Conservation (phyloP, 257 asterid genomes). For the Lycium ferocissimum region DNA sequence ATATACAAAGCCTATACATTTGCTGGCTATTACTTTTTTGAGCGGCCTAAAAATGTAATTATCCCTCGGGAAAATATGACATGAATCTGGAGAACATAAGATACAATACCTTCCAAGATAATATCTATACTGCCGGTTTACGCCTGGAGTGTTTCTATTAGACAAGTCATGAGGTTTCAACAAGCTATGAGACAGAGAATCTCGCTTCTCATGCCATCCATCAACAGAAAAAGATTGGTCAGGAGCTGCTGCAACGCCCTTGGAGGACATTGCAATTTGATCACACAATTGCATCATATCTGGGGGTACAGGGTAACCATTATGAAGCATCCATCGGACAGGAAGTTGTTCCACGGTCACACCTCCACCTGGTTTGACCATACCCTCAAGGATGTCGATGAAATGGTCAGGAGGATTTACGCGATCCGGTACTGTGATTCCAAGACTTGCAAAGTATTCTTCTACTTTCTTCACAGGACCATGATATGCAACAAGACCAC, state of each 20-base stretch:
- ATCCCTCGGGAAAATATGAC: background rate
- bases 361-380: conserved; percentile 65
- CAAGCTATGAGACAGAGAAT: conserved; percentile 46
- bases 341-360: conserved; percentile 85
- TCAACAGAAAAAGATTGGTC: conserved; percentile 48
- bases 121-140: conserved; percentile 74
- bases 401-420: conserved; percentile 92
- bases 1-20: no score
- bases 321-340: conserved; percentile 98
- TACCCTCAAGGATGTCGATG: conserved; percentile 94
- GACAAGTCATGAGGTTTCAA: conserved; percentile 62
- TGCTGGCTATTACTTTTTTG: no score
- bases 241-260: conserved; percentile 51
- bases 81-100: conserved; percentile 18
- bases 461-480: conserved; percentile 94
- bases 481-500: conserved; percentile 87
- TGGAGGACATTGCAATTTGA: conserved; percentile 71
- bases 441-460: conserved; percentile 77
- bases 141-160: conserved; percentile 70
- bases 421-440: conserved; percentile 81
- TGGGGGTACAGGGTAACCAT: conserved; percentile 90
- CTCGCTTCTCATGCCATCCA: conserved; percentile 51
- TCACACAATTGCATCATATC: conserved; percentile 91
- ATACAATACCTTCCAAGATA: conserved; percentile 85
- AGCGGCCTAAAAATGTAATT: no score